Conservation (phyloP, 805 yeast genomes). For the Jamesozyma spencerorum region DNA sequence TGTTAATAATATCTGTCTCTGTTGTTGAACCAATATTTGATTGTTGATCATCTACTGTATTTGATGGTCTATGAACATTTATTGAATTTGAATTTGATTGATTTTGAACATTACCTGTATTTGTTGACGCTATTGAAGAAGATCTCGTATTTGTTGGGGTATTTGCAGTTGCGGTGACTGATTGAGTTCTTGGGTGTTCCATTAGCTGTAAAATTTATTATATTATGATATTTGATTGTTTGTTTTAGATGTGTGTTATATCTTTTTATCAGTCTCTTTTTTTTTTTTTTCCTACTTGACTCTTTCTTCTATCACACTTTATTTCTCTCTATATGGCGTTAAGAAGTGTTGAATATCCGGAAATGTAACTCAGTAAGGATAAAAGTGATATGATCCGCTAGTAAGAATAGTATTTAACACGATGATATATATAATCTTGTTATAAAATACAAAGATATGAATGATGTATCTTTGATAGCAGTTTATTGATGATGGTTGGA, state of each 20-base stretch:
- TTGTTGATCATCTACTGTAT: not conserved
- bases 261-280: not conserved
- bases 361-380: too few relatives aligned
- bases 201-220: not conserved
- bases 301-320: too few relatives aligned
- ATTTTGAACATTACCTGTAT: not conserved
- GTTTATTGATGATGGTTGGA: too few relatives aligned
- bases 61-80: not conserved
- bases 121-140: slow-evolving; percentile 7
- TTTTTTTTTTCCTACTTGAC: too few relatives aligned
- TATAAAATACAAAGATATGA: too few relatives aligned
- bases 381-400: too few relatives aligned
- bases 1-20: not conserved
- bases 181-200: slow-evolving; percentile 12
- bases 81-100: not conserved
- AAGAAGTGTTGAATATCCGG: too few relatives aligned
- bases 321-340: too few relatives aligned
- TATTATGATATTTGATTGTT: not conserved
- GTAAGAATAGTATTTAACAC: too few relatives aligned
- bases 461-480: too few relatives aligned
- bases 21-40: not conserved
- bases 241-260: not conserved
- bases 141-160: slow-evolving; percentile 5
- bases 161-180: slow-evolving; percentile 7
- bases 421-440: too few relatives aligned